phyloP scores from a whole-genome alignment of 768 basidiomycete genomes.

The Hortiboletus flavorubellus region DNA sequence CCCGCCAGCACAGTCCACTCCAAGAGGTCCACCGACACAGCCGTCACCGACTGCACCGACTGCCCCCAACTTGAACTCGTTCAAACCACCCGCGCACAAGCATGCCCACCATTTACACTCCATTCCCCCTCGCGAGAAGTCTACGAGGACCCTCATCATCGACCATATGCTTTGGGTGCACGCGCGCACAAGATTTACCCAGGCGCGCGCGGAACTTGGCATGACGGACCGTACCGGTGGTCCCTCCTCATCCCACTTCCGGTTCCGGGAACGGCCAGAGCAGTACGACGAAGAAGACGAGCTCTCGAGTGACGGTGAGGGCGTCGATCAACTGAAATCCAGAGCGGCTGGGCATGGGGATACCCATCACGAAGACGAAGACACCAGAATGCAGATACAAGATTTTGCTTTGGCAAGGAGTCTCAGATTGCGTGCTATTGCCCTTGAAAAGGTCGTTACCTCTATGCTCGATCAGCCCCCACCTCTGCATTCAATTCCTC shows the following conservation, averaged over 20 bases:
- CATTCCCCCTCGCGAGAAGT: conserved; percentile 84
- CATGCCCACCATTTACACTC: conserved; percentile 87
- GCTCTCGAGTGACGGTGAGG: conserved; percentile 60
- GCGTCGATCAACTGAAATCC: conserved; percentile 41
- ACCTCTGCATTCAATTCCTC: conserved; percentile 47
- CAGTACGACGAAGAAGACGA: conserved; percentile 77
- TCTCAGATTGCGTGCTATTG: conserved; percentile 71
- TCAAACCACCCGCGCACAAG: conserved; percentile 77
- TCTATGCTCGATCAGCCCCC: conserved; percentile 82
- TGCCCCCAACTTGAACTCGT: conserved; percentile 27
- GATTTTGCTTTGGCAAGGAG: conserved; percentile 60
- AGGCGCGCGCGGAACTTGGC: conserved; percentile 80
- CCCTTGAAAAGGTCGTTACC: conserved; percentile 77
- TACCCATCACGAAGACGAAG: conserved; percentile 55
- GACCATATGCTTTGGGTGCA: conserved; percentile 89
- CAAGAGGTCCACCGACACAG: conserved; percentile 8
- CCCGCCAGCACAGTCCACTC: conserved; percentile 7
- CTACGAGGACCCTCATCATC: conserved; percentile 82
- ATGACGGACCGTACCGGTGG: conserved; percentile 83
- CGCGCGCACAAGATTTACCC: conserved; percentile 73
- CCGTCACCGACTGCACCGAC: conserved; percentile 15
- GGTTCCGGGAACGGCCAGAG: conserved; percentile 67
- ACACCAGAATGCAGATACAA: conserved; percentile 52
- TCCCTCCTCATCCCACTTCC: conserved; percentile 53
- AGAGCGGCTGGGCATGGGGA: conserved; percentile 50